Evolutionary conservation across 2,329 filamentous ascomycete species (phyloP).

Genomic region (Raffaelea deltoideospora): DNA sequence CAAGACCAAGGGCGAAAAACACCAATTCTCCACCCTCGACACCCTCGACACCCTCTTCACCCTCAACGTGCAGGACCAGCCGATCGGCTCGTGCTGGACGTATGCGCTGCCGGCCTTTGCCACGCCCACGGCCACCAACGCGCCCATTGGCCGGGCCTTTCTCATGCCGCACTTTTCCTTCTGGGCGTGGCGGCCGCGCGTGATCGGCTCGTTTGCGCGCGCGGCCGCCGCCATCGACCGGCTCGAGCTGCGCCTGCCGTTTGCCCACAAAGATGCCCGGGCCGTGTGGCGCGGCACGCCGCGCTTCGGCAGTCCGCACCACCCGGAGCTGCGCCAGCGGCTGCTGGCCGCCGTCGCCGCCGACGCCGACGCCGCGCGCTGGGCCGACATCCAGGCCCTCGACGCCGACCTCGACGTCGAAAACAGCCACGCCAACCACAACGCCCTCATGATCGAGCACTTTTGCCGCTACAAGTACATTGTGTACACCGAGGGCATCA

Average conservation of each 20-base stretch:
- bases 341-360: conserved; percentile 12
- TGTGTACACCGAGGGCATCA: conserved; percentile 31
- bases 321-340: conserved; percentile 18
- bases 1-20: too few species aligned
- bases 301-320: conserved; percentile 23
- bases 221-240: conserved; percentile 21
- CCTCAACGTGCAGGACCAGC: conserved; percentile 34
- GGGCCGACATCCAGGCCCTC: not conserved
- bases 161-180: conserved; percentile 7
- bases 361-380: not conserved
- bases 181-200: conserved; percentile 5
- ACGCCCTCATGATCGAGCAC: conserved; percentile 26
- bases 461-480: conserved; percentile 32
- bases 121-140: conserved; percentile 8
- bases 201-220: conserved; percentile 3
- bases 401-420: conserved; percentile 27
- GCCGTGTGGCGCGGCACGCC: conserved; percentile 34
- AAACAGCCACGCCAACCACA: conserved; percentile 7
- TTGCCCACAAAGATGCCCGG: conserved; percentile 21
- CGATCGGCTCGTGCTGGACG: conserved; percentile 24
- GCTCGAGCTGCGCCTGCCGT: conserved; percentile 18
- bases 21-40: conserved; percentile 15
- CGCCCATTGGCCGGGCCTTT: conserved; percentile 8
- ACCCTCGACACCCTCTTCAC: conserved; percentile 32
- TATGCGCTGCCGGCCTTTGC: conserved; percentile 26